Base-by-base conservation (phyloP, 164 flowering plant species). In the Cinnamomum micranthum region DNA sequence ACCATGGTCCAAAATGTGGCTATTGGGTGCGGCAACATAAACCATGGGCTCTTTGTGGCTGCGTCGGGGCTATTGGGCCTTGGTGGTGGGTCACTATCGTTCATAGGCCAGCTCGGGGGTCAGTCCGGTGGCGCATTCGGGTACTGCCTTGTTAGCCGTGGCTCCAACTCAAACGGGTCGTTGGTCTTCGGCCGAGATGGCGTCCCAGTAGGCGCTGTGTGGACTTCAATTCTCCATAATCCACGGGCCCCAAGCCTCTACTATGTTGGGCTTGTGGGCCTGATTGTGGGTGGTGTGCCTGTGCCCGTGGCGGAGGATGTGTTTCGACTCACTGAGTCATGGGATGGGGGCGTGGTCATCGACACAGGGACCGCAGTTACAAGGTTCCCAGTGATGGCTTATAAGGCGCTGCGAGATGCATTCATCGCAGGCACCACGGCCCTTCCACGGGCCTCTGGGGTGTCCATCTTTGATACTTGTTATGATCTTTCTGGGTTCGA, bases 281-380 rank as follows among this genome's bases (percentile, higher is more conserved):
- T 94, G 4, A 94, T 92, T 1, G 95, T 94, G 0, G 98, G 95
- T 6, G 93, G 97, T 17, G 24, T 73, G 0, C 86, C 73, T 14
- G 84, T 93, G 2, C 84, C 89, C 6, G 68, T 94, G 23, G 68
- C 91, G 0, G 92, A 86, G 70, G 81, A 83, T 12, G n/a, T 82
- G 0, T 93, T 93, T 68, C 71, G 68, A 35, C 33, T 90, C 1
- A 74, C 77, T 3, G 95, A 87, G 19, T 62, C 75, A 10, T 97
- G 95, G 0, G 78, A 79, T n/a, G 97, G 97, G 0, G 99, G 99
- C 0, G 94, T 91, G 1, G 90, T 95, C 11, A 86, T 95, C 86
- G 99, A 95, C 80, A 87, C 99, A 0, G 99, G 98, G 6, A 95
- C 99, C 0, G 97, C 99, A 10, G 98, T 92, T 65, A 93, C 97